Conservation (phyloP, 129 eudicot species). For the Ambrosia artemisiifolia region DNA sequence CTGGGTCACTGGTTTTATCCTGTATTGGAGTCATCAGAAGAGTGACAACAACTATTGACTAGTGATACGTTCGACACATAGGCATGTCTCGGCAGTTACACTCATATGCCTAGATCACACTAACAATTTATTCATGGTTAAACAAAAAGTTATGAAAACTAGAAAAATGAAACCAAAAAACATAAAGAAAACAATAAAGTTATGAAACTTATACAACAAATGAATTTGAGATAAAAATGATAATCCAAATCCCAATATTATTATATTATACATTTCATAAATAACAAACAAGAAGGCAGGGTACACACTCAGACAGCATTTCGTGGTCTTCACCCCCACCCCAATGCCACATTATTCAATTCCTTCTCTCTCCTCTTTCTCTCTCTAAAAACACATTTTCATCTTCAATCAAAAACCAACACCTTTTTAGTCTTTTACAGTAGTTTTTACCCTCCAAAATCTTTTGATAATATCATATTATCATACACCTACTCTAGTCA, state of each 20-base stretch:
- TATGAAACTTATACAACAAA: no score
- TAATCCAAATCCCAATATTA: not conserved
- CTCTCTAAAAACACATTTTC: not conserved
- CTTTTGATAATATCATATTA: not conserved
- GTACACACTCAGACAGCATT: not conserved
- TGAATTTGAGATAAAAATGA: no score
- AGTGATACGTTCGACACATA: no score
- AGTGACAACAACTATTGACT: no score
- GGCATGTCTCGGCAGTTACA: no score
- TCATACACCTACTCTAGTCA: not conserved
- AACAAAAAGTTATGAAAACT: no score
- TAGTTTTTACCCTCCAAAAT: not conserved
- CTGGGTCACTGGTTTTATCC: no score
- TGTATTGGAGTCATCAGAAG: no score
- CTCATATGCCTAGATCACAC: no score
- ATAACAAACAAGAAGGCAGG: not conserved
- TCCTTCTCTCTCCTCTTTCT: not conserved
- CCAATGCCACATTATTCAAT: constrained; percentile 1
- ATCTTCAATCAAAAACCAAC: not conserved
- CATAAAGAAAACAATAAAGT: not conserved
- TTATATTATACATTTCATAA: not conserved
- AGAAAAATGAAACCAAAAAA: not conserved
- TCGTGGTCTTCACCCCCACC: not conserved
- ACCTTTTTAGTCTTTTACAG: no score
- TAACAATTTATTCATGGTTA: no score